Evolutionary conservation across 768 basidiomycete genomes (phyloP).

Genomic region (Kwoniella europaea): DNA sequence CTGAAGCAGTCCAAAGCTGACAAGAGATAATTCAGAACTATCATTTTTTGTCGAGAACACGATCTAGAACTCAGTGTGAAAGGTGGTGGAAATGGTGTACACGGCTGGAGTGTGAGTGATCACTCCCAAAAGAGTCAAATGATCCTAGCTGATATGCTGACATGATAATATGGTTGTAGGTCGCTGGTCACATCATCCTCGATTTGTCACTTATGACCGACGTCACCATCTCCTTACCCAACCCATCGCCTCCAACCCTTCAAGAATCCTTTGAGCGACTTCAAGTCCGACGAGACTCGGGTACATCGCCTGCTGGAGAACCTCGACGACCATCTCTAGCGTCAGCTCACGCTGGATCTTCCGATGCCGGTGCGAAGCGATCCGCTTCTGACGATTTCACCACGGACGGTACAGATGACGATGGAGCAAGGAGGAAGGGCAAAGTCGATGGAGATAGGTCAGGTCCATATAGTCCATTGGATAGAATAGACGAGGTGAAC

Average conservation of each 20-base stretch:
- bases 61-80: constrained; percentile 77
- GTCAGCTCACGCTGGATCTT: constrained; percentile 13
- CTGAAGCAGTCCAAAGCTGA: constrained; percentile 3
- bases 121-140: not conserved
- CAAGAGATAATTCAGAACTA: constrained; percentile 61
- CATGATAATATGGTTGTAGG: constrained; percentile 37
- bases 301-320: not conserved
- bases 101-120: constrained; percentile 70
- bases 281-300: constrained; percentile 10
- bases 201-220: constrained; percentile 75
- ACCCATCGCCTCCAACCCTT: constrained; percentile 27
- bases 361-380: constrained; percentile 26
- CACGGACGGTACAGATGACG: constrained; percentile 7
- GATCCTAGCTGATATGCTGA: too few relatives aligned
- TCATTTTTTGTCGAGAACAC: constrained; percentile 76
- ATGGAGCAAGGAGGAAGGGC: constrained; percentile 19
- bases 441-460: constrained; percentile 18
- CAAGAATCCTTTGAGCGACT: constrained; percentile 32
- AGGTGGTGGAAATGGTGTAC: constrained; percentile 88
- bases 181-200: constrained; percentile 82
- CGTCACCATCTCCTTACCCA: constrained; percentile 66
- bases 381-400: constrained; percentile 16
- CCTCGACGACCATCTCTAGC: constrained; percentile 23
- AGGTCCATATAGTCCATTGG: constrained; percentile 10
- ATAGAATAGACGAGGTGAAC: constrained; percentile 8